These are phyloP conservation scores for Fusarium proliferatum DNA, from an alignment of 2,329 filamentous ascomycete species.

Conservation along the genomic window DNA sequence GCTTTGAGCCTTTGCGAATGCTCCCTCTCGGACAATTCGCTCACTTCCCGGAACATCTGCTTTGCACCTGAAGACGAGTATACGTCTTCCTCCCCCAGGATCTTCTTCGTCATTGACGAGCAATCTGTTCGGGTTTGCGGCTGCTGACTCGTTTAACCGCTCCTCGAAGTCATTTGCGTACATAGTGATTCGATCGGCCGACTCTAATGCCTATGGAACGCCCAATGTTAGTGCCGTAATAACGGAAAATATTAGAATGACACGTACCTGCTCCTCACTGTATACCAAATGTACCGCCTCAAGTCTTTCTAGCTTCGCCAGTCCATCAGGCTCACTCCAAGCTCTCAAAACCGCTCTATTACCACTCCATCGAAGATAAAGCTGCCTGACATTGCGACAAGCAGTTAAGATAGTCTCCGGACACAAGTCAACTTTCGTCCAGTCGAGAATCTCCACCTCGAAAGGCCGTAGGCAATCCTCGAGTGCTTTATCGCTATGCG, in stretches of 20 bases:
- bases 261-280: not conserved
- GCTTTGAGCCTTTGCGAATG: not conserved
- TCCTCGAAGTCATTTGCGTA: not conserved
- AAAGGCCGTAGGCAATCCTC: not conserved
- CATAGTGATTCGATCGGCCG: not conserved
- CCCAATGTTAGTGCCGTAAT: not conserved
- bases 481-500: conserved; percentile 15
- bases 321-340: conserved; percentile 17
- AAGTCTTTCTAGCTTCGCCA: not conserved
- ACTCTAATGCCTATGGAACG: not conserved
- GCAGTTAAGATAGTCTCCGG: not conserved
- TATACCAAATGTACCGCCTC: not conserved
- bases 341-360: conserved; percentile 15
- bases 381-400: not conserved
- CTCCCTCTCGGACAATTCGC: not conserved
- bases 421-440: conserved; percentile 6
- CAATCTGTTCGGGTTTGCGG: not conserved
- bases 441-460: conserved; percentile 17
- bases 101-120: not conserved
- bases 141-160: not conserved
- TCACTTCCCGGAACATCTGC: not conserved
- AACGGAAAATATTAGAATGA: no score
- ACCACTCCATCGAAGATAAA: conserved; percentile 1
- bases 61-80: not conserved
- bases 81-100: not conserved